Base-by-base conservation (phyloP, 257 asterid genomes). In the Henckelia pumila region DNA sequence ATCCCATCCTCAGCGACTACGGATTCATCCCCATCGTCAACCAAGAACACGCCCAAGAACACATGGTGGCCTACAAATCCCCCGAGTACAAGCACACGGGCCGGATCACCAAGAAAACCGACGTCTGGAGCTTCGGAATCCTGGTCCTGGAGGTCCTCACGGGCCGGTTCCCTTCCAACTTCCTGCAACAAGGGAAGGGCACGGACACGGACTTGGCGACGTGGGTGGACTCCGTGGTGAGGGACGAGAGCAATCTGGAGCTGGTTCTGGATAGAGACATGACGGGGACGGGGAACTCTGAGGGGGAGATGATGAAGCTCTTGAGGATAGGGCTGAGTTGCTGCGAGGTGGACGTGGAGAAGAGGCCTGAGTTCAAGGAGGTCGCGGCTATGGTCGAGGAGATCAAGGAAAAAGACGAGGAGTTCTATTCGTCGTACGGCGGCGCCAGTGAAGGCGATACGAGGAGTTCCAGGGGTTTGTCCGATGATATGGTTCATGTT, bases 71-170 rank as follows among this genome's bases (percentile, higher is more conserved):
- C 40, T 93, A 90, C 85, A 88, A 81, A 24, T 86, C 95, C 6
- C 97, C 99, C 0, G 97, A 93, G 78, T 82, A 69, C 78, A 79
- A 76, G 63, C 79, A 60, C 28, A 66, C 66, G 8, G 75, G 88
- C 1, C 85, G 90, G n/a, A 81, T 91, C 77, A 85, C 89, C 1
- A 83, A 81, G 83, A 91, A 87, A 37, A 85, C 98, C 3, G 99
- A 94, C 63, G 85, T 89, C 0, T 91, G 97, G 97, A 75, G 91
- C 60, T 82, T 94, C 17, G 99, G 98, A 10, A 81, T 91, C 63
- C 71, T 94, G 49, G 83, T 94, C 29, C 79, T 94, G 0, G 99
- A 94, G 68, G 76, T 66, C 64, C 66, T 94, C 20, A 94, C 97
- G 0, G 97, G 96, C 2, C 75, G 82, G 35, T 68, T 80, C 35